Base-by-base conservation (phyloP, 108 stramenopile genomes). In the Skeletonema menzelii region DNA sequence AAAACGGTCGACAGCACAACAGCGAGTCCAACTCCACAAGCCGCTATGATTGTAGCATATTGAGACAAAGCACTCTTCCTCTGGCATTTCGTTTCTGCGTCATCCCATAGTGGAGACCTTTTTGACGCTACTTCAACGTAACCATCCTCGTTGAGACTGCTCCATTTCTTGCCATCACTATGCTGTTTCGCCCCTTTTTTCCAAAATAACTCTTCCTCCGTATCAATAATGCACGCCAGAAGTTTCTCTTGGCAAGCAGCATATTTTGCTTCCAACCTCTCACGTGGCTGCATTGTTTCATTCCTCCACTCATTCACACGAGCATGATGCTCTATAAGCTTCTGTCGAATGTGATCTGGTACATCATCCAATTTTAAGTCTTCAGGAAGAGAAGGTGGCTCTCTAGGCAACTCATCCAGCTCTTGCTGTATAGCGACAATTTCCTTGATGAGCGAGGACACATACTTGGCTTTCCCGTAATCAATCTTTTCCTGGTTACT, bases 141-240 rank as follows among this genome's bases (percentile, higher is more conserved):
- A 5, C 72, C 72, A 73, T 73, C 72, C 44, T 73, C 63, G 46
- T 64, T 72, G 32, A 22, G 27, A 8, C 63, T 35, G 11, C 63
- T 63, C 26, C 40, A 28, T 63, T 57, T 44, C 17, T n/a, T 44
- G 15, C 37, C 26, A 8, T 35, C 34, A 35, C 8, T 35, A 13
- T 10, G 27, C 0, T 57, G 22, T 65, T 62, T 19, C 40, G 14
- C 12, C 30, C 65, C 42, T 65, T 40, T 57, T 8, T 53, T 32
- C 72, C 72, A 73, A 44, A 73, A 73, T 40, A 57, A 28, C 22
- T 42, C 62, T 59, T 73, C 72, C 47, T 73, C 72, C 31, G 63
- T 56, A 24, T 64, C 72, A 59, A 73, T 65, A 58, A 73, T 65
- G 17, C 63, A 63, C 19, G 72, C 46, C 27, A 73, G 14, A 26